Evolutionary conservation across 331 rosid genomes (phyloP).

Genomic region (Quercus phellos): DNA sequence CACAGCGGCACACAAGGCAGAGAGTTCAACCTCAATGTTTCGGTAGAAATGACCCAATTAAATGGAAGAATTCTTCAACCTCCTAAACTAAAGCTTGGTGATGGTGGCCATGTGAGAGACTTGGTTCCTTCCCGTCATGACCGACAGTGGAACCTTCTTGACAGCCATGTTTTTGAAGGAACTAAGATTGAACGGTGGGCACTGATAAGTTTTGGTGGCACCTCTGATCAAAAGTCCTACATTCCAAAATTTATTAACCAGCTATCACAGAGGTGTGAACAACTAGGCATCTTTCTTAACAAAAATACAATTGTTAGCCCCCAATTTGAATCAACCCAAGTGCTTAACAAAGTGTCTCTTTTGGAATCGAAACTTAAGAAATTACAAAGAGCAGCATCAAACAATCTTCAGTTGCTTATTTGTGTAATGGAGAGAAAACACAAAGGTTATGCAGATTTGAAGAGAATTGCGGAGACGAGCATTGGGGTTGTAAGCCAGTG

Average conservation of each 20-base stretch:
- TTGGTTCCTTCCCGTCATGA: constrained; percentile 79
- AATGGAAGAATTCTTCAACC: constrained; percentile 90
- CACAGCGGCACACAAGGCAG: constrained; percentile 73
- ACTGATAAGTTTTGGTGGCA: constrained; percentile 84
- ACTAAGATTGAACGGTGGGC: constrained; percentile 84
- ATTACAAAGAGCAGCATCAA: constrained; percentile 57
- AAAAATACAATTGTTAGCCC: constrained; percentile 62
- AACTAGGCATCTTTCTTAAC: constrained; percentile 79
- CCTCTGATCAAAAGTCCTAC: constrained; percentile 68
- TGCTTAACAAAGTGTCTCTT: constrained; percentile 72
- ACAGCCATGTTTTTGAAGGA: constrained; percentile 89
- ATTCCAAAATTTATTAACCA: constrained; percentile 72
- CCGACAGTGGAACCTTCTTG: constrained; percentile 89
- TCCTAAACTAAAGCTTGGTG: constrained; percentile 91
- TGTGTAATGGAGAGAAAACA: constrained; percentile 93
- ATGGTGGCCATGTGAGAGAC: constrained; percentile 77
- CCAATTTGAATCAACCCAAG: constrained; percentile 70
- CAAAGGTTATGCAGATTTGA: constrained; percentile 88
- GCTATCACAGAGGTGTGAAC: constrained; percentile 76
- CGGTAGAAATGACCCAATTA: constrained; percentile 80
- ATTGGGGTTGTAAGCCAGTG: constrained; percentile 88
- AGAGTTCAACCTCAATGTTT: constrained; percentile 80
- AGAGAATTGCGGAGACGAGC: constrained; percentile 89
- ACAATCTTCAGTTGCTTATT: constrained; percentile 83
- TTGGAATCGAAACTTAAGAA: constrained; percentile 82